These are phyloP conservation scores for Phaeotremella fagi DNA, from an alignment of 768 basidiomycete species.

Conservation along the genomic window DNA sequence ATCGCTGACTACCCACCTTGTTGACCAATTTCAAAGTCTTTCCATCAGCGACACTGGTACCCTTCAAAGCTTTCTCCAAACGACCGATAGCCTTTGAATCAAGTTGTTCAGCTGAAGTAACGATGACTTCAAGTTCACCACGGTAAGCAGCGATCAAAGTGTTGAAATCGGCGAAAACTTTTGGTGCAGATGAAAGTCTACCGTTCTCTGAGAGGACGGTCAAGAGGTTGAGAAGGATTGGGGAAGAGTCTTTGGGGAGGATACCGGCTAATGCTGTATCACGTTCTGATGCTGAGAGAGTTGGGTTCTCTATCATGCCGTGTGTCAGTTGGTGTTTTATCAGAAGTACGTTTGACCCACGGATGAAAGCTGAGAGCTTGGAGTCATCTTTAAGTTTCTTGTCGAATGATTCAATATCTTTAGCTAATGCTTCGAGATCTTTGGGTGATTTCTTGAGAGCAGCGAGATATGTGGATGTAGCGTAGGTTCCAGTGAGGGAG, in stretches of 20 bases:
- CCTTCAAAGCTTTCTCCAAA: slow-evolving; percentile 80
- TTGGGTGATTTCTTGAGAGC: slow-evolving; percentile 71
- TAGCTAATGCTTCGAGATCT: slow-evolving; percentile 75
- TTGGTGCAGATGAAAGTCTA: slow-evolving; percentile 72
- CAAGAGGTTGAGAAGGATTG: slow-evolving; percentile 85
- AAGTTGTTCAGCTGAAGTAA: slow-evolving; percentile 81
- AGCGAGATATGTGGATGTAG: slow-evolving; percentile 48
- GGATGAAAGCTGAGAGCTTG: slow-evolving; percentile 66
- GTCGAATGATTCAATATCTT: slow-evolving; percentile 70
- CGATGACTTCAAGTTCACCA: slow-evolving; percentile 86
- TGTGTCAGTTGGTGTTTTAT: no score
- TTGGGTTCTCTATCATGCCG: slow-evolving; percentile 72
- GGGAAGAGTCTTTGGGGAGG: slow-evolving; percentile 54
- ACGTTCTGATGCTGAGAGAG: slow-evolving; percentile 76
- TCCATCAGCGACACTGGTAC: slow-evolving; percentile 77
- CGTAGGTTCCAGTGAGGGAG: slow-evolving; percentile 48
- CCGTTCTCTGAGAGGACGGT: slow-evolving; percentile 87
- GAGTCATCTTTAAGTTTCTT: slow-evolving; percentile 63
- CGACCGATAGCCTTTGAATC: slow-evolving; percentile 64
- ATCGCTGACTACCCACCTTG: slow-evolving; percentile 57
- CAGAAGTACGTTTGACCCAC: slow-evolving; percentile 26
- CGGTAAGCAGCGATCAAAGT: slow-evolving; percentile 80
- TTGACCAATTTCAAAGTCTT: slow-evolving; percentile 85
- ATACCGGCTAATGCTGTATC: slow-evolving; percentile 62
- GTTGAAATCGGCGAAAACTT: slow-evolving; percentile 86